phyloP scores from a whole-genome alignment of 1,284 basidiomycete species.

The Trichosporon sp. region DNA sequence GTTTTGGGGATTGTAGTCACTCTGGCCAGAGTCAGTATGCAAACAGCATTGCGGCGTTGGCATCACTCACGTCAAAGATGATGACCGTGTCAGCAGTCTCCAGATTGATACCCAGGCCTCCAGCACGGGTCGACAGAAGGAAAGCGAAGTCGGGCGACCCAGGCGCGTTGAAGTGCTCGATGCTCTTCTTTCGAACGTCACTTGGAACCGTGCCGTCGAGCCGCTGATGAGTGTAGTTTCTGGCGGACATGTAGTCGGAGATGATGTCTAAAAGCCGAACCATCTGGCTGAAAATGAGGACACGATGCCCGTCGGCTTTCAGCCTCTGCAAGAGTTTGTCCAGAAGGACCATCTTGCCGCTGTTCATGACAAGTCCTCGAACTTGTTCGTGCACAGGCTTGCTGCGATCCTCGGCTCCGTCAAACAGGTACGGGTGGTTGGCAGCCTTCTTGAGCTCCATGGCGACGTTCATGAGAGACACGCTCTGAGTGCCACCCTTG shows the following conservation, averaged over 20 bases:
- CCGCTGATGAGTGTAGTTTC: conserved; percentile 78
- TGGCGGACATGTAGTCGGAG: conserved; percentile 88
- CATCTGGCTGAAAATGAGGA: conserved; percentile 99
- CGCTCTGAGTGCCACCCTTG: conserved; percentile 79
- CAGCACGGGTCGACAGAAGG: conserved; percentile 90
- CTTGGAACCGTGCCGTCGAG: conserved; percentile 73
- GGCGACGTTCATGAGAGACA: conserved; percentile 89
- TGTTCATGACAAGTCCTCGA: conserved; percentile 95
- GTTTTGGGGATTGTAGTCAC: conserved; percentile 77
- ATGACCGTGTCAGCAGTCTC: conserved; percentile 98
- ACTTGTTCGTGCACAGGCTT: conserved; percentile 70
- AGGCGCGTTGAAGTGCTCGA: conserved; percentile 71
- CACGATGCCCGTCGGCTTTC: conserved; percentile 87
- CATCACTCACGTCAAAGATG: conserved; percentile 93
- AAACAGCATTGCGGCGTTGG: too few species aligned
- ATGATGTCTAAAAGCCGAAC: conserved; percentile 98
- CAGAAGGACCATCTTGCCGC: conserved; percentile 94
- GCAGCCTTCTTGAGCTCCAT: conserved; percentile 98
- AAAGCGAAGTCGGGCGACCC: conserved; percentile 72
- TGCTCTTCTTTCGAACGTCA: conserved; percentile 77
- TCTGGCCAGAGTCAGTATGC: conserved; percentile 16
- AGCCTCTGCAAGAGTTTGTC: conserved; percentile 88
- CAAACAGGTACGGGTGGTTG: conserved; percentile 97
- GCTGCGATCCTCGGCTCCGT: conserved; percentile 79
- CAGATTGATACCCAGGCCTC: conserved; percentile 96